phyloP scores from a whole-genome alignment of 2,329 filamentous ascomycete species.

The Zymoseptoria crescenta region DNA sequence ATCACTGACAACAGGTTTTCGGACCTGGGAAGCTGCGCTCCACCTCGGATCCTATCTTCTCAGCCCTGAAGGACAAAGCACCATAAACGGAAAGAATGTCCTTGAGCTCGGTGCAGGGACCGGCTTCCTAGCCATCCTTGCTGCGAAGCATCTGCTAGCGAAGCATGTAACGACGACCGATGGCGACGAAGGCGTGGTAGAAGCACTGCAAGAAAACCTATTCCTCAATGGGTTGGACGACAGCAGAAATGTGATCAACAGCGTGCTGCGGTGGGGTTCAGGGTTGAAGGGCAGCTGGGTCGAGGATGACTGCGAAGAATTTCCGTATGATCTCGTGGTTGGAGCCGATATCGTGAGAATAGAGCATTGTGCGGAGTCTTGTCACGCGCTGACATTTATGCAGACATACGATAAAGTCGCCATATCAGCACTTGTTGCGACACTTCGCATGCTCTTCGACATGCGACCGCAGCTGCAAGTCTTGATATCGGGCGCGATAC shows the following conservation, averaged over 20 bases:
- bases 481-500: constrained; percentile 61
- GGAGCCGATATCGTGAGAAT: constrained; percentile 61
- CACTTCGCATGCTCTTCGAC: constrained; percentile 54
- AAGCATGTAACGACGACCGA: constrained; percentile 61
- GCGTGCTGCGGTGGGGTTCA: constrained; percentile 58
- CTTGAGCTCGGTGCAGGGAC: constrained; percentile 72
- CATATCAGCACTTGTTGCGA: constrained; percentile 57
- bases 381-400: constrained; percentile 5
- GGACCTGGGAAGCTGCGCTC: constrained; percentile 75
- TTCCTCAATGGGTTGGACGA: constrained; percentile 59
- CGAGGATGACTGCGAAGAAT: constrained; percentile 40
- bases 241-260: constrained; percentile 39
- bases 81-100: constrained; percentile 50
- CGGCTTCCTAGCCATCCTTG: constrained; percentile 66
- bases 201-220: constrained; percentile 58
- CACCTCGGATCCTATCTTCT: constrained; percentile 64
- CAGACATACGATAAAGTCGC: constrained; percentile 62
- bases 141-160: constrained; percentile 57
- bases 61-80: constrained; percentile 35
- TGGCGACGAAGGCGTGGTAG: constrained; percentile 64
- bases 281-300: constrained; percentile 52
- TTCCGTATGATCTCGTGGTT: constrained; percentile 54
- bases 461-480: constrained; percentile 51
- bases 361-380: not conserved
- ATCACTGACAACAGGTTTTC: constrained; percentile 64